Evolutionary conservation across 306 rosid genomes (phyloP).

Genomic region (barrel medic (Medicago truncatula)): DNA sequence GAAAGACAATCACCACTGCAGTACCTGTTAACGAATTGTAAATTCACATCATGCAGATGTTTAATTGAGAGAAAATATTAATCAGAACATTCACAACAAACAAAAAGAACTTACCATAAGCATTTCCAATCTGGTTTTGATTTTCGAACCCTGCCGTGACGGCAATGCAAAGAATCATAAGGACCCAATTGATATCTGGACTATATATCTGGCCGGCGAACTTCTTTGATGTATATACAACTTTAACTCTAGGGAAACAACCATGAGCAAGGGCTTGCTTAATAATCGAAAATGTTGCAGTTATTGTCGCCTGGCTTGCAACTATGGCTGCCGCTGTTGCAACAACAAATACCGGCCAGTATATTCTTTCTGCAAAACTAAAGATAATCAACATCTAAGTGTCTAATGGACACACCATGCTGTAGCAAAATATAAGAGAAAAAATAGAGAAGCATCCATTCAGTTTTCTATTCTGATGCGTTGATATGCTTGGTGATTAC

Average conservation of each 20-base stretch:
- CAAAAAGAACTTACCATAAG: slow-evolving; percentile 65
- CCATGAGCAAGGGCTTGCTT: slow-evolving; percentile 98
- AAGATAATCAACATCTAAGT: slow-evolving; percentile 24
- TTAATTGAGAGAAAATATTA: not conserved
- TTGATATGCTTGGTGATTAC: slow-evolving; percentile 8
- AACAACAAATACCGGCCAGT: slow-evolving; percentile 88
- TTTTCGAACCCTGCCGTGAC: slow-evolving; percentile 94
- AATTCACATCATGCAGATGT: slow-evolving; percentile 29
- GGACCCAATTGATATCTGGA: slow-evolving; percentile 95
- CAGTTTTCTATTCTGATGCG: slow-evolving; percentile 5
- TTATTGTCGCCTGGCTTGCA: slow-evolving; percentile 93
- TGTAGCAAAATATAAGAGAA: too few species aligned
- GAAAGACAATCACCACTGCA: slow-evolving; percentile 86
- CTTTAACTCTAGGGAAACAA: slow-evolving; percentile 96
- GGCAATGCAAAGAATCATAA: slow-evolving; percentile 90
- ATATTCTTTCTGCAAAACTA: slow-evolving; percentile 63
- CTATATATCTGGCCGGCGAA: slow-evolving; percentile 83
- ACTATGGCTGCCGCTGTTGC: slow-evolving; percentile 96
- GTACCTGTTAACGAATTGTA: slow-evolving; percentile 71
- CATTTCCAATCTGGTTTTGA: slow-evolving; percentile 94
- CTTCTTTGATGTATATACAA: slow-evolving; percentile 82
- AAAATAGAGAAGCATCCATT: slow-evolving; percentile 22
- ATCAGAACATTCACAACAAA: slow-evolving; percentile 15
- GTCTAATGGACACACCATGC: too few species aligned
- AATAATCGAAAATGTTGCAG: slow-evolving; percentile 88